Evolutionary conservation across 495 filamentous ascomycete genomes (phyloP), one percentile per base, ranked within the genome.

Genomic region (Neurospora sp.): DNA sequence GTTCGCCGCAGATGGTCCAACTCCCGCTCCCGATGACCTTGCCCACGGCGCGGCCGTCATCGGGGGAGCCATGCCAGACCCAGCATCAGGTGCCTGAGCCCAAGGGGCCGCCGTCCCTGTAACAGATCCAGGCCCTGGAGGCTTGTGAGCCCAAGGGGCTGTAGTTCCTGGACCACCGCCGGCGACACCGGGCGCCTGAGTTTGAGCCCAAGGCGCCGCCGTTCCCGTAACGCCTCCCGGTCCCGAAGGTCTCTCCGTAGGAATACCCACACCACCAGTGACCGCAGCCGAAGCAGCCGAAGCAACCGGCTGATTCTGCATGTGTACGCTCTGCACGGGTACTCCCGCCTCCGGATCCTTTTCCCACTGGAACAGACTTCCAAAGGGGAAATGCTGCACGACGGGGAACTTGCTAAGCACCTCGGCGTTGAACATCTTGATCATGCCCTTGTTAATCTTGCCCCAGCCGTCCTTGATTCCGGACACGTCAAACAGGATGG

Each of bases 391-490:
- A 82, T 99, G 96, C 80, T 99, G 96, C 80, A 98, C 97, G 18
- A 99, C 96, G 5, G 96, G 96, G 73, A 98, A 88, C 81, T 99
- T 99, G 39, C 90, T 90, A 42, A 99, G 84, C 0, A 99, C 94
- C 78, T 99, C 96, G 73, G 91, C 92, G 74, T 94, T 90, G 80
- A 94, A 98, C 96, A 99, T 99, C 80, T 94, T 95, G 77, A 94
- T 90, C 96, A 99, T 97, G 39, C 94, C 94, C 87, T 98, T 98
- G 80, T 98, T 98, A 74, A 99, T 97, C 83, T 99, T 99, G 37
- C 90, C 96, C 96, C 96, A 99, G 40, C 96, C 96, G 71, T 91
- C 87, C 72, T 86, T 88, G 72, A 99, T 89, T 20, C 96, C 96
- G 5, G 92, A 95, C 40, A 99, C 94, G 81, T 99, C 96, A 78